Conservation (phyloP, 768 basidiomycete species). For the Dentipellis fragilis region DNA sequence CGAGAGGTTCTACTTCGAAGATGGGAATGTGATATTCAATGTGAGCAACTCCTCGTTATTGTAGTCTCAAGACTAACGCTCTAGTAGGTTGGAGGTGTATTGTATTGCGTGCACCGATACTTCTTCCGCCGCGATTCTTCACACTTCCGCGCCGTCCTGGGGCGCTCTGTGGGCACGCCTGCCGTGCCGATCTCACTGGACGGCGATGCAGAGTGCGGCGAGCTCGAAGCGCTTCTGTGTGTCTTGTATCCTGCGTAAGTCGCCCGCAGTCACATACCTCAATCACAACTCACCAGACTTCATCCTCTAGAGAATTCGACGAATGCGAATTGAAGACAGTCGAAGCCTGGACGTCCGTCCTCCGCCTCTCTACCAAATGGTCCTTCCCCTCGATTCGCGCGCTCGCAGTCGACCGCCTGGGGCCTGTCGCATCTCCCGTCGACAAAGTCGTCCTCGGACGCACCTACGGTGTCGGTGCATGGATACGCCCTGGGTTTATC, state of each 20-base stretch:
- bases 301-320: not conserved
- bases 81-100: slow-evolving; percentile 2
- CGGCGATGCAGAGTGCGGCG: not conserved
- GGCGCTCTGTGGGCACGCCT: not conserved
- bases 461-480: slow-evolving; percentile 7
- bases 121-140: slow-evolving; percentile 7
- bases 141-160: not conserved
- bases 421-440: not conserved
- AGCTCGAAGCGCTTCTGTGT: not conserved
- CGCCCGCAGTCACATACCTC: too few relatives aligned
- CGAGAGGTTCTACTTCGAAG: not conserved
- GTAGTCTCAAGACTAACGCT: not conserved
- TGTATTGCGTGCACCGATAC: slow-evolving; percentile 5
- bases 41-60: not conserved
- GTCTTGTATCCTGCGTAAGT: not conserved
- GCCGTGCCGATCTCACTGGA: not conserved
- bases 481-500: slow-evolving; percentile 8
- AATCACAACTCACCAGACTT: not conserved
- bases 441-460: slow-evolving; percentile 11
- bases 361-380: slow-evolving; percentile 19
- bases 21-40: not conserved
- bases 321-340: not conserved
- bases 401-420: not conserved
- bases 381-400: slow-evolving; percentile 18
- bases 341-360: slow-evolving; percentile 17